Conservation (phyloP, 148 eudicot genomes). For the Chenopodium formosanum region DNA sequence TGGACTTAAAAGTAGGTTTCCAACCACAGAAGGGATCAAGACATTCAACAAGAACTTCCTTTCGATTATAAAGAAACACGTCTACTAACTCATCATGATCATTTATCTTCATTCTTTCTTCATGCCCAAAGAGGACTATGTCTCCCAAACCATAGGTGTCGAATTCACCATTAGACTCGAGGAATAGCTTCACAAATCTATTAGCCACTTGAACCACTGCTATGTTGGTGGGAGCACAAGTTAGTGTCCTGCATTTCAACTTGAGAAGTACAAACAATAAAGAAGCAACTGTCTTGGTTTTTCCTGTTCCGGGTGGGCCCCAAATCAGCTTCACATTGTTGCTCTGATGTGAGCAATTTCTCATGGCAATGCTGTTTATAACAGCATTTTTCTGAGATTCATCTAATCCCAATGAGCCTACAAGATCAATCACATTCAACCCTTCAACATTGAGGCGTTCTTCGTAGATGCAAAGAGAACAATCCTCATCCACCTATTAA, state of each 20-base stretch:
- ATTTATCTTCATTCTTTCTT: conserved; percentile 39
- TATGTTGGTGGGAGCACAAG: conserved; percentile 64
- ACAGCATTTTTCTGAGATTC: conserved; percentile 28
- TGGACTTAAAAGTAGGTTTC: conserved; percentile 26
- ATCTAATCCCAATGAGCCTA: conserved; percentile 17
- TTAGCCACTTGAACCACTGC: conserved; percentile 48
- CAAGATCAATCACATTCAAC: neutral
- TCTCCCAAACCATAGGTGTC: conserved; percentile 39
- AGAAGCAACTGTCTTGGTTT: conserved; percentile 53
- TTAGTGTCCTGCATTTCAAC: conserved; percentile 43
- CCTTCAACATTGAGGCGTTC: too few relatives aligned
- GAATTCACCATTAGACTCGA: neutral
- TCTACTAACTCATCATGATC: conserved; percentile 37
- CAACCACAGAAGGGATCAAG: conserved; percentile 40
- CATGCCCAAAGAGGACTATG: conserved; percentile 40
- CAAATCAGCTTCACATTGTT: conserved; percentile 48
- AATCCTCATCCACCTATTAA: neutral
- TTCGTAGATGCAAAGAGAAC: conserved; percentile 5
- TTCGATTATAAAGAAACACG: conserved; percentile 36
- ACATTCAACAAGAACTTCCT: too few relatives aligned
- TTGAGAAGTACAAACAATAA: conserved; percentile 34
- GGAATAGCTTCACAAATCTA: conserved; percentile 32
- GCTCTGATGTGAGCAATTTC: conserved; percentile 16
- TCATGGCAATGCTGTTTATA: conserved; percentile 21
- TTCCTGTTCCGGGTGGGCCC: conserved; percentile 81